phyloP scores from a whole-genome alignment of 1,284 basidiomycete species.

The Rhizoctonia solani region DNA sequence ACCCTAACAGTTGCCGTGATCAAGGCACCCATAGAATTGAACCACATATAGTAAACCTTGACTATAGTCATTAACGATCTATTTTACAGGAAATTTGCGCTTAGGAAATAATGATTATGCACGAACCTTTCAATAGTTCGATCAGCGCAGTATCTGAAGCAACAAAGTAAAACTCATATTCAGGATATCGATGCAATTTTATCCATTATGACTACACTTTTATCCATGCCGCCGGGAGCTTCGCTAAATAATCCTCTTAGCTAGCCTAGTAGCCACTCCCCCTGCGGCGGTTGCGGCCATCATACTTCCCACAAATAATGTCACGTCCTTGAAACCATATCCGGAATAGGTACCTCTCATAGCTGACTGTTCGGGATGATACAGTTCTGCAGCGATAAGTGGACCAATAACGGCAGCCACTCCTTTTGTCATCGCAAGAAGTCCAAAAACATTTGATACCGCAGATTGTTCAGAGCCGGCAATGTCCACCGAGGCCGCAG shows the following conservation, averaged over 20 bases:
- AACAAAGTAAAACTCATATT: too few relatives aligned
- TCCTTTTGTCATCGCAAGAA: slow-evolving; percentile 21
- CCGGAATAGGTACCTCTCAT: slow-evolving; percentile 19
- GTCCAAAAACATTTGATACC: slow-evolving; percentile 16
- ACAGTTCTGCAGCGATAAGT: slow-evolving; percentile 11
- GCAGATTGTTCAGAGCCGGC: slow-evolving; percentile 27
- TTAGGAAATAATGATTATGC: too few relatives aligned
- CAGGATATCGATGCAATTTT: too few relatives aligned
- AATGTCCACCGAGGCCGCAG: slow-evolving; percentile 25
- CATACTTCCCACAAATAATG: slow-evolving; percentile 35
- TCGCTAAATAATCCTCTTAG: too few relatives aligned
- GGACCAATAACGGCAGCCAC: slow-evolving; percentile 15
- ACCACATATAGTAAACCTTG: too few relatives aligned
- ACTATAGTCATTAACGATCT: too few relatives aligned
- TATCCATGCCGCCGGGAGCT: too few relatives aligned
- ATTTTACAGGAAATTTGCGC: too few relatives aligned
- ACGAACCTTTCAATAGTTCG: too few relatives aligned
- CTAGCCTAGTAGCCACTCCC: slow-evolving; percentile 4
- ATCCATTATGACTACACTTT: neutral
- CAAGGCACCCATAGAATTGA: too few relatives aligned
- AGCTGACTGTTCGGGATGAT: slow-evolving; percentile 13
- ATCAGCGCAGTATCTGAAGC: too few relatives aligned
- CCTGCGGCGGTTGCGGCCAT: slow-evolving; percentile 33
- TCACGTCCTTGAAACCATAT: slow-evolving; percentile 32
- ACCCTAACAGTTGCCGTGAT: too few relatives aligned